Base-by-base conservation (phyloP, 2,329 filamentous ascomycete species). In the Rutstroemia sp. region DNA sequence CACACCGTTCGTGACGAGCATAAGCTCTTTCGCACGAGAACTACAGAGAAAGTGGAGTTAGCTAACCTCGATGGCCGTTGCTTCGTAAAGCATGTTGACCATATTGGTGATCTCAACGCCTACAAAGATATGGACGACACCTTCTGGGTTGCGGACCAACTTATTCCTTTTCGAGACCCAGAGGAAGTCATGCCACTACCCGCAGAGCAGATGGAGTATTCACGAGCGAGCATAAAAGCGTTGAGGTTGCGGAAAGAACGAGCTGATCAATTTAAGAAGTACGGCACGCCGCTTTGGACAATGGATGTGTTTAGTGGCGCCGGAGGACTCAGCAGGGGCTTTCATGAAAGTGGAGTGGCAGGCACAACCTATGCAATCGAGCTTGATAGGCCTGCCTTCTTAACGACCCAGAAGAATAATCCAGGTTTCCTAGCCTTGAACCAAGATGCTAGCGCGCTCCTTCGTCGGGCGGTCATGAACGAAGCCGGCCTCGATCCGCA, bases 61-160 rank as follows among this genome's bases (percentile, higher is more conserved):
- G 19, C 7, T 7, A 14, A 25, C 2, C 19, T 65, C 2, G 59
- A 64, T 36, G 63, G 62, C 0, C 61, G 59, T 36, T 64, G 63
- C 30, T 46, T 47, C 10, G 58, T 64, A 2, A 45, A 25, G 30
- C 63, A 61, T 25, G 21, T 40, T 4, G 27, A 54, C 4, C 38
- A 61, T 8, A 59, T 64, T 14, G 48, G 54, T 1, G 51, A 65
- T 46, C 25, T 65, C 1, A 27, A 61, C 4, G 19, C 16, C 9
- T 64, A 56, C 30, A 65, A 63, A 38, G 59, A 61, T 19, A 14
- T 57, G 4, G 12, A 56, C 4, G 57, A 65, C 17, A 58, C 40
- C 8, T 65, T 65, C 16, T 65, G 61, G 58, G 54, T 62, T 1
- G 6, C 54, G 12, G 46, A 58, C 5, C 39, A 56, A 19, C 51